Evolutionary conservation across 208 protist species (phyloP), one percentile per base, ranked within the genome.

Genomic region (Leishmania tarentolae): DNA sequence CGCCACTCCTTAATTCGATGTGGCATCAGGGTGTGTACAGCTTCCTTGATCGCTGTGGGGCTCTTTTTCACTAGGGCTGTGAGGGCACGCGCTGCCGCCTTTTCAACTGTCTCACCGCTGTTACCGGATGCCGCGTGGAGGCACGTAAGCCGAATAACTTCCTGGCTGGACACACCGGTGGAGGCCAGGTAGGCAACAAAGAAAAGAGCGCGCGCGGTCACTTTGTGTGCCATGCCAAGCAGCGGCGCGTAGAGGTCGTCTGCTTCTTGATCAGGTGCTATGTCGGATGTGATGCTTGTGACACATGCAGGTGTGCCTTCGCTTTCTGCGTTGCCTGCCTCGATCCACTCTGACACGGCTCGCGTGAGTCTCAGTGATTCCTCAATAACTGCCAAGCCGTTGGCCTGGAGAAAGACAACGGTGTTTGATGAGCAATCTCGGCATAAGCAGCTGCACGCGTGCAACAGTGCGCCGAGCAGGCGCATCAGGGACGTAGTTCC

Each of bases 371-470:
- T 66, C 35, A 90, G 75, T 1, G 78, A 21, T 0, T 80, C 71
- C 17, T 76, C 66, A 19, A 91, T 24, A 37, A 83, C 80, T 1
- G 81, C 79, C 6, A 92, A 53, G 9, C 92, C 92, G 9, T 76
- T 84, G n/a, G 83, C 69, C 71, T 80, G 79, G 44, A 84, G 28
- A 68, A 95, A 93, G 19, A 79, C 69, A 75, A 85, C 56, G 4
- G 86, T 90, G 82, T 94, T 94, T 1, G 79, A 65, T 7, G 69
- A 44, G 70, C 81, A 89, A n/a, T 91, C 85, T 57, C 92, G 92
- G 78, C 92, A 94, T 47, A 95, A 77, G 79, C 89, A 93, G 76
- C 92, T 94, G 80, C 90, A 93, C 15, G 86, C 88, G 77, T 94
- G 87, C 76, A 95, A 65, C 6, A 95, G 63, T 5, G 88, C 88